Evolutionary conservation across 345 rosid species (phyloP), one percentile per base, ranked within the genome.

Genomic region (Cardiospermum halicacabum): DNA sequence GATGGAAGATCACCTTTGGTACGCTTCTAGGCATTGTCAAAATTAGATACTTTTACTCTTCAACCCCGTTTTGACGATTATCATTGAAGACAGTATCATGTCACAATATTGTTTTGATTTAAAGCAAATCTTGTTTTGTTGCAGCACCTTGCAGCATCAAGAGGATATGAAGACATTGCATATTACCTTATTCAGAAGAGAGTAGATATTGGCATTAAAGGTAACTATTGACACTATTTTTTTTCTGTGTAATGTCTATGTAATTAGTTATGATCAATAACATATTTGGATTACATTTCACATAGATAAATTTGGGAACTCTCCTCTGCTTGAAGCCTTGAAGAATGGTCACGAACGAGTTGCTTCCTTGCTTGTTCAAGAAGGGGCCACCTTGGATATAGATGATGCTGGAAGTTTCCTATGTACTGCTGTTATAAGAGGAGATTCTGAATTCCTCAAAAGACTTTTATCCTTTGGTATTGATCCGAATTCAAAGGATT

Each of bases 1-100:
- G 97, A 89, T 72, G 96, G 96, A 70, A 83, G 97, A 79, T 76
- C 96, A 16, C 94, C 96, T 1, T 74, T 95, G 94, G 99, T 95
- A 85, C 51, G 73, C 58, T 58, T 21, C 30, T 22, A 22, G 22
- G 11, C 19, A 7, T 11, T 12, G 7, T 62, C 56, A 47, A 18
- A 6, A 30, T 2, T 12, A 6, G 58, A 26, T 27, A 15, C n/a
- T 58, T 58, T 47, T 62, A 49, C 8, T 5, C 50, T 50, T 49
- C 21, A 62, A 31, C 12, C 31, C 19, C 12, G 56, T 32, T 22
- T 5, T 30, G 12, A 34, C 4, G 22, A 10, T 10, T 45, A 18
- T 42, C 55, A 47, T 4, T 47, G 5, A 18, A 45, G 11, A 31
- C 21, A 12, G 28, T 19, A 30, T 25, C 4, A 15, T 22, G 28